These are phyloP conservation scores for Coemansia sp. DNA, from an alignment of 192 early-diverging fungal genomes.

Conservation along the genomic window DNA sequence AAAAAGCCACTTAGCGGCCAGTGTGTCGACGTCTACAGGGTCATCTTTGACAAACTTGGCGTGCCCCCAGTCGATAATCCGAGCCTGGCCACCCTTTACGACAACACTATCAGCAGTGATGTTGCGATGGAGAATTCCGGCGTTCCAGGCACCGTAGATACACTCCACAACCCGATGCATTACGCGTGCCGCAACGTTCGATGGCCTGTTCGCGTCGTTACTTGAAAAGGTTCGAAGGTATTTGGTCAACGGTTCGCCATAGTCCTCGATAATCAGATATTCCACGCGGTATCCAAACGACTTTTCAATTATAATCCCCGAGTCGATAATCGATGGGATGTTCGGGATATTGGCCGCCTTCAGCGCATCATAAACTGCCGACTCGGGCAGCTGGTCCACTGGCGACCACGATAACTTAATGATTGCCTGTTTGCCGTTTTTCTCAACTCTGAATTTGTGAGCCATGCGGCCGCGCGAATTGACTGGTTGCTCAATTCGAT, in stretches of 20 bases:
- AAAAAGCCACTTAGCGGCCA: too few species aligned
- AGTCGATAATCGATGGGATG: neutral
- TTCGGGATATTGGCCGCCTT: neutral
- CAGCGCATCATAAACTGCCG: too few species aligned
- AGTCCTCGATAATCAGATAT: slow-evolving; percentile 5
- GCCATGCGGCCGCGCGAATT: too few species aligned
- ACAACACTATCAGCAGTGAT: neutral
- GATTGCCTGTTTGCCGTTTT: neutral
- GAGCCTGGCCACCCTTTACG: neutral
- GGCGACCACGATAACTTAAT: slow-evolving; percentile 1
- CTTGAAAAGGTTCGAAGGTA: too few species aligned
- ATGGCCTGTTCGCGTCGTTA: too few species aligned
- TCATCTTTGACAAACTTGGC: too few species aligned
- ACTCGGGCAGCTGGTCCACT: too few species aligned
- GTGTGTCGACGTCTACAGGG: too few species aligned
- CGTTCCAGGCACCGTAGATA: neutral
- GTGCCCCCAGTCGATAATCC: slow-evolving; percentile 1
- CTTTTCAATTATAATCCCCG: neutral
- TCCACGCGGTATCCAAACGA: slow-evolving; percentile 10
- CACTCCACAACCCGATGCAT: neutral
- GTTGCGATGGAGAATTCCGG: neutral
- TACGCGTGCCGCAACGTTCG: too few species aligned
- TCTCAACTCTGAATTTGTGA: too few species aligned
- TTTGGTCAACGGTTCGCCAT: neutral
- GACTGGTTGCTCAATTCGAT: too few species aligned